A percentile compares a stretch with the other conserved stretches of the same genome.
Conservation (phyloP, 352 stramenopile species). For the Lagenidium giganteum region DNA sequence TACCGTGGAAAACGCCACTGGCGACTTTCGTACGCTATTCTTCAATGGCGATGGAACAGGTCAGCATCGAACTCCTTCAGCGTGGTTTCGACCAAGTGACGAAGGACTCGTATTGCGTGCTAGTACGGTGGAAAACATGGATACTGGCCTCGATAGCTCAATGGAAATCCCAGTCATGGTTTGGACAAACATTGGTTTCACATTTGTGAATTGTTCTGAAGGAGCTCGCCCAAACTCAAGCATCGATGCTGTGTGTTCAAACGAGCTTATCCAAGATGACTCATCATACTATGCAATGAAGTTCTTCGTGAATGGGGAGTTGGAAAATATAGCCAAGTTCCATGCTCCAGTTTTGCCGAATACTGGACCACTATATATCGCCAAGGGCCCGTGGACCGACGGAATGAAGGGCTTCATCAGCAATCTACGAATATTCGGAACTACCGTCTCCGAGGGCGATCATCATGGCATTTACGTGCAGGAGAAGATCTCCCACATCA, state of each 20-base stretch:
- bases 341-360: conserved; percentile 44
- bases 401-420: conserved; percentile 61
- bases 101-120: conserved; percentile 59
- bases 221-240: too few relatives aligned
- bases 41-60: conserved; percentile 71
- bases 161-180: conserved; percentile 33
- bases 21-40: conserved; percentile 60
- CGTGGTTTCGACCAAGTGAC: conserved; percentile 73
- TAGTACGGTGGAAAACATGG: conserved; percentile 43
- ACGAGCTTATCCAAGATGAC: neutral
- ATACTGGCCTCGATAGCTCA: conserved; percentile 52
- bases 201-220: conserved; percentile 55
- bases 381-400: conserved; percentile 60
- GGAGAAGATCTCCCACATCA: conserved; percentile 21
- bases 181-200: conserved; percentile 72
- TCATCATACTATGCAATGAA: conserved; percentile 39
- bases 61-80: conserved; percentile 71
- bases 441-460: conserved; percentile 20
- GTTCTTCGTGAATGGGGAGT: conserved; percentile 52
- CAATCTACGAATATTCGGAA: conserved; percentile 39
- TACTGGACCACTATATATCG: conserved; percentile 55
- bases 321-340: conserved; percentile 45
- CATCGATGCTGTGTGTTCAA: neutral
- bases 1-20: conserved; percentile 44
- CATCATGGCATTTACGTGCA: conserved; percentile 21